Evolutionary conservation across 306 rosid species (phyloP).

Genomic region (Gastrolobium bilobum): DNA sequence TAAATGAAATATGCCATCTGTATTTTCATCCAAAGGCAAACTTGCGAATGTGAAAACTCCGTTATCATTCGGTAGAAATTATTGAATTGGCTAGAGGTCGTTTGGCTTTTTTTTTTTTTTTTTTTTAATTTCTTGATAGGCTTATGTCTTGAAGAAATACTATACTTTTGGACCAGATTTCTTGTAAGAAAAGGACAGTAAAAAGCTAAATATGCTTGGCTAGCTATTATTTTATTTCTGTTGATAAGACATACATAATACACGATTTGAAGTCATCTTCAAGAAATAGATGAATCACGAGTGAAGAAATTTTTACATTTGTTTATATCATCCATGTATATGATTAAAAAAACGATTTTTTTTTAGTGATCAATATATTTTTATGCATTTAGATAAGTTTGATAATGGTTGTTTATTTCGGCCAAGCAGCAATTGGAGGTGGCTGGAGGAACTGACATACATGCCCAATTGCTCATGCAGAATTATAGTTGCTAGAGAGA

Average conservation of each 20-base stretch:
- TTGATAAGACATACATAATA: background rate
- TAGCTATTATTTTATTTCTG: conserved; percentile 19
- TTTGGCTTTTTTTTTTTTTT: conserved; percentile 2
- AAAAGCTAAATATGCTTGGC: conserved; percentile 13
- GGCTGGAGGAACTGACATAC: no score
- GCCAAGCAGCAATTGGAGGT: no score
- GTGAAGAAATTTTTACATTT: conserved; percentile 8
- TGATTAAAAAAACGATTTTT: background rate
- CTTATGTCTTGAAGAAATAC: conserved; percentile 20
- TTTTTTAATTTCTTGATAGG: background rate
- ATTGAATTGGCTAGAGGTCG: conserved; percentile 5
- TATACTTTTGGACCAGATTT: conserved; percentile 19
- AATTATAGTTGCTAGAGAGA: no score
- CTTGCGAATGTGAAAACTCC: conserved; percentile 7
- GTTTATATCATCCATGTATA: background rate
- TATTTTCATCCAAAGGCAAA: background rate
- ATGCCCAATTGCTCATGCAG: no score
- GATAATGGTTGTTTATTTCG: no score
- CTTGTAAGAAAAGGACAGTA: conserved; percentile 49
- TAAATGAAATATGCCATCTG: conserved; percentile 45
- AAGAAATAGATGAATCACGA: conserved; percentile 4
- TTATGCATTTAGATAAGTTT: background rate
- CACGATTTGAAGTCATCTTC: background rate
- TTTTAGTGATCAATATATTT: background rate
- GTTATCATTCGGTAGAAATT: conserved; percentile 30